These are phyloP conservation scores for Arthrinium phaeospermum DNA, from an alignment of 2,329 filamentous ascomycete genomes.

Conservation along the genomic window DNA sequence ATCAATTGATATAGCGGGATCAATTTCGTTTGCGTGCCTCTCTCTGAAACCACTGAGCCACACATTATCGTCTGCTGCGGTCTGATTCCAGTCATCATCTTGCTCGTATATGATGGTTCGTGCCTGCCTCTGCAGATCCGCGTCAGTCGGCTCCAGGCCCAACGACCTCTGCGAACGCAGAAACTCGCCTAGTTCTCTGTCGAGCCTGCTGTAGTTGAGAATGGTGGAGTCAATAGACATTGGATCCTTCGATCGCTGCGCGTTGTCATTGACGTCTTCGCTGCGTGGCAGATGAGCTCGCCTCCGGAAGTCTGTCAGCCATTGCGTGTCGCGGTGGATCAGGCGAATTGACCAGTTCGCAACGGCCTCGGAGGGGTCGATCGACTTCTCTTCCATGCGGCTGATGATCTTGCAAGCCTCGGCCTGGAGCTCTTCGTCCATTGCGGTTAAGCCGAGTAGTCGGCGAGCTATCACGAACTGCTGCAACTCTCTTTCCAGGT, in stretches of 20 bases:
- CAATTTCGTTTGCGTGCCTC: slow-evolving; percentile 43
- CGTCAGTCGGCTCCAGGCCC: slow-evolving; percentile 57
- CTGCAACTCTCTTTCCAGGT: slow-evolving; percentile 59
- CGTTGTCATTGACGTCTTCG: slow-evolving; percentile 57
- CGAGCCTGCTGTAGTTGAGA: slow-evolving; percentile 62
- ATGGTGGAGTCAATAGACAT: slow-evolving; percentile 64
- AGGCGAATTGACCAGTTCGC: slow-evolving; percentile 63
- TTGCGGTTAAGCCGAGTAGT: slow-evolving; percentile 62
- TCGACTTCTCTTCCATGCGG: slow-evolving; percentile 59
- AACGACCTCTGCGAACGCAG: slow-evolving; percentile 49
- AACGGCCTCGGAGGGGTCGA: slow-evolving; percentile 54
- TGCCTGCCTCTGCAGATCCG: slow-evolving; percentile 61
- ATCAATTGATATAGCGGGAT: slow-evolving; percentile 29
- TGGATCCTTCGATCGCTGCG: slow-evolving; percentile 57
- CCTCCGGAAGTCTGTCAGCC: slow-evolving; percentile 61
- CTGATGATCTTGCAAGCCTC: slow-evolving; percentile 65
- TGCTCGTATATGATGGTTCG: slow-evolving; percentile 64
- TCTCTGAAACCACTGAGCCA: slow-evolving; percentile 61
- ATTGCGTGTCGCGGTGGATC: slow-evolving; percentile 54
- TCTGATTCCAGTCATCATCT: slow-evolving; percentile 69
- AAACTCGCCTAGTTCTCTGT: slow-evolving; percentile 61
- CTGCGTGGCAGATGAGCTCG: slow-evolving; percentile 62
- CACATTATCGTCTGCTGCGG: slow-evolving; percentile 59
- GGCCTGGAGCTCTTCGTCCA: slow-evolving; percentile 64
- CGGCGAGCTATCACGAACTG: slow-evolving; percentile 58